These are phyloP conservation scores for Neoscytalidium dimidiatum DNA, from an alignment of 2,329 filamentous ascomycete species.

Conservation along the genomic window DNA sequence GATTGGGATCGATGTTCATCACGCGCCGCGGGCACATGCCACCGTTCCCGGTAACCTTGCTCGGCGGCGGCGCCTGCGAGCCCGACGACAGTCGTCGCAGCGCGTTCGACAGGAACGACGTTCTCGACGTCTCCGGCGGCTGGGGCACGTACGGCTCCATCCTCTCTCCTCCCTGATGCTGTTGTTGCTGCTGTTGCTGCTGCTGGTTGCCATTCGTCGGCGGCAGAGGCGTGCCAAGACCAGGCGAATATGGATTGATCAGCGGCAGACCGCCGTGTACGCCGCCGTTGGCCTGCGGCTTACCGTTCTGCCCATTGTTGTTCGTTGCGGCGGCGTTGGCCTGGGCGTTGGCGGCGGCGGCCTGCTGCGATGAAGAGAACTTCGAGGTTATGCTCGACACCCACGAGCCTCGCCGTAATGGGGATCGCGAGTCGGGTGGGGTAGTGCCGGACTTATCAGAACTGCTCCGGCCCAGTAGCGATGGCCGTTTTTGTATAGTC, in stretches of 20 bases:
- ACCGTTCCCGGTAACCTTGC: slow-evolving; percentile 53
- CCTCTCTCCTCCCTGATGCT: slow-evolving; percentile 30
- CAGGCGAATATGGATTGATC: slow-evolving; percentile 30
- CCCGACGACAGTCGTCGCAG: slow-evolving; percentile 77
- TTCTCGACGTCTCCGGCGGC: slow-evolving; percentile 68
- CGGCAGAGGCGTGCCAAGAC: slow-evolving; percentile 41
- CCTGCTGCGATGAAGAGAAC: slow-evolving; percentile 66
- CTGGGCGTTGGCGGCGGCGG: slow-evolving; percentile 27
- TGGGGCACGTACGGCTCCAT: slow-evolving; percentile 69
- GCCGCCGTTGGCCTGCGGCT: slow-evolving; percentile 24
- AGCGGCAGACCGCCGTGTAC: slow-evolving; percentile 22
- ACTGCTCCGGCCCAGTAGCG: slow-evolving; percentile 44
- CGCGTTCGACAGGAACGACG: slow-evolving; percentile 77
- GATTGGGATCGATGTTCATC: slow-evolving; percentile 79
- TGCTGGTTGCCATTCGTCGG: slow-evolving; percentile 59
- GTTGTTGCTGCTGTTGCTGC: slow-evolving; percentile 32
- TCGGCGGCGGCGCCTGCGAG: slow-evolving; percentile 16
- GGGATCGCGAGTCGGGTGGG: slow-evolving; percentile 32
- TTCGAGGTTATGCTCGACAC: slow-evolving; percentile 92
- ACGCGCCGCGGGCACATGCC: slow-evolving; percentile 77
- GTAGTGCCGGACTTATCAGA: slow-evolving; percentile 36
- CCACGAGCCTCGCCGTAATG: slow-evolving; percentile 73
- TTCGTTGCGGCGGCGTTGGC: not conserved
- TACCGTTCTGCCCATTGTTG: slow-evolving; percentile 7
- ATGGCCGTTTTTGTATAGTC: slow-evolving; percentile 40